phyloP scores from a whole-genome alignment of 805 yeast species.

The Lipomyces japonicus region DNA sequence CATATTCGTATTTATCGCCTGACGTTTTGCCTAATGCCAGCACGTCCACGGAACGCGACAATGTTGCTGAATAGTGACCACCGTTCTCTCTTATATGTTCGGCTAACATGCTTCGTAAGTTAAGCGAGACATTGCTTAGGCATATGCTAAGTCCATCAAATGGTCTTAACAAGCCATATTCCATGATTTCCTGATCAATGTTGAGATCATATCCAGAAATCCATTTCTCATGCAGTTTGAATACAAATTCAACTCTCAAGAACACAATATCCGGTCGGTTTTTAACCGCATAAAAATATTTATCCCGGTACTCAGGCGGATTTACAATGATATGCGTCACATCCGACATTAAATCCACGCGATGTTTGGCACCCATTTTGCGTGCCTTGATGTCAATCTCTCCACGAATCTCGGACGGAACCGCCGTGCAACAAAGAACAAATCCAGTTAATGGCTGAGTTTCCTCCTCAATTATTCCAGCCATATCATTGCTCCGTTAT shows the following conservation, averaged over 20 bases:
- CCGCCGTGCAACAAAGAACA: conserved; percentile 23
- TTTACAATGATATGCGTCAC: conserved; percentile 51
- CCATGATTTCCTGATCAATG: conserved; percentile 28
- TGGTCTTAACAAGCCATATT: conserved; percentile 28
- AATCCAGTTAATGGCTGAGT: conserved; percentile 20
- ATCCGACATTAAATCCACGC: neutral
- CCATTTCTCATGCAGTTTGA: conserved; percentile 51
- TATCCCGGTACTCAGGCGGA: conserved; percentile 40
- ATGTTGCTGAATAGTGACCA: conserved; percentile 35
- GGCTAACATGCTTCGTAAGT: conserved; percentile 29
- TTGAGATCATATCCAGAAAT: conserved; percentile 46
- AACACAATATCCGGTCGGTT: conserved; percentile 52
- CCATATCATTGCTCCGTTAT: too few relatives aligned
- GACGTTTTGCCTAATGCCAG: conserved; percentile 34
- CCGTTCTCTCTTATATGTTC: conserved; percentile 36
- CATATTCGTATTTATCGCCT: conserved; percentile 41
- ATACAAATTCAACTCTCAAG: conserved; percentile 47
- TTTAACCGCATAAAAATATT: conserved; percentile 50
- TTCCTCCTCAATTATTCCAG: neutral
- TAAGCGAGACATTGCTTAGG: conserved; percentile 38
- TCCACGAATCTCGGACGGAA: conserved; percentile 1
- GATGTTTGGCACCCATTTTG: neutral
- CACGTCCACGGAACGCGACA: conserved; percentile 33
- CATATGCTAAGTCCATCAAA: conserved; percentile 40
- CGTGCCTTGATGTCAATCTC: neutral